Evolutionary conservation across 306 rosid genomes (phyloP).

Genomic region (Heteromeles arbutifolia): DNA sequence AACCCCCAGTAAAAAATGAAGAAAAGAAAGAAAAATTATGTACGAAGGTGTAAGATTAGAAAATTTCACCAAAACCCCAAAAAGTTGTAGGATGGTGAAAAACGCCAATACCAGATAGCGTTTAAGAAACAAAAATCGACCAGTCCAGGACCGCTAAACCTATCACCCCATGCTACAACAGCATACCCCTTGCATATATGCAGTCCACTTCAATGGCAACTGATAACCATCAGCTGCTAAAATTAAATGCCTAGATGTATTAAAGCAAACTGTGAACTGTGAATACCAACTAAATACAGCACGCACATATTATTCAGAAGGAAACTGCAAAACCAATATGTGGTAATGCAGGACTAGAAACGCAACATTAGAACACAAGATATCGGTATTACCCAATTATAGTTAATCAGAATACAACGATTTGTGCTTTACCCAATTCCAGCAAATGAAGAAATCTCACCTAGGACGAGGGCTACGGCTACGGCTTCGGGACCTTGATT

Average conservation of each 20-base stretch:
- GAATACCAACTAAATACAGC: background rate
- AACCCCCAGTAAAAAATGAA: background rate
- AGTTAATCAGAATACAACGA: background rate
- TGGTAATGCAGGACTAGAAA: background rate
- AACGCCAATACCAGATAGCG: background rate
- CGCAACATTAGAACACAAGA: background rate
- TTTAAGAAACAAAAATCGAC: background rate
- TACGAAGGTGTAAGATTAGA: background rate
- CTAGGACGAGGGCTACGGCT: slow-evolving; percentile 78
- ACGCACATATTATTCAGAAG: background rate
- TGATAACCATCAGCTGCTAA: background rate
- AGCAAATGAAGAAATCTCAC: slow-evolving; percentile 23
- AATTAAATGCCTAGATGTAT: background rate
- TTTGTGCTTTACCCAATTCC: background rate
- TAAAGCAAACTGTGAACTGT: background rate
- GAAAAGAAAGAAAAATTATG: background rate
- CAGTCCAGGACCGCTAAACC: background rate
- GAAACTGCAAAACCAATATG: background rate
- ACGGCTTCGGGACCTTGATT: slow-evolving; percentile 50
- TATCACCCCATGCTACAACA: background rate
- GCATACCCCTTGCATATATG: background rate
- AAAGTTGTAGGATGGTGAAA: background rate
- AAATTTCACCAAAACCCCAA: background rate
- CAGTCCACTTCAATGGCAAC: background rate
- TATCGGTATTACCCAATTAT: background rate